A percentile compares a stretch with the other conserved stretches of the same genome.
Conservation (phyloP, 768 basidiomycete species). For the Podaxis sp. region DNA sequence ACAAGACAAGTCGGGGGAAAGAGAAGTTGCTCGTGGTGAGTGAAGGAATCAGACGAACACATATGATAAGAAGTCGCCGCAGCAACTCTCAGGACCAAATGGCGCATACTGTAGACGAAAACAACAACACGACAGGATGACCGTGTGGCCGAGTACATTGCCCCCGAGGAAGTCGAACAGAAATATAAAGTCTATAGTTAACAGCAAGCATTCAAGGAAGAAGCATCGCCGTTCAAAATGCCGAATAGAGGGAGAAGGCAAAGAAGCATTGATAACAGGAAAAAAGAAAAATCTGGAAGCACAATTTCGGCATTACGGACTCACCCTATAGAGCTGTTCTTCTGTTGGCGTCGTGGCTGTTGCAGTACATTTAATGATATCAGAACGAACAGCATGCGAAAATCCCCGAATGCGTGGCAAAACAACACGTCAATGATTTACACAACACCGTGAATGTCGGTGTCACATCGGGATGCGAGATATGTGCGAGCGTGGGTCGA, state of each 20-base stretch:
- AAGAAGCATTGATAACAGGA: conserved; percentile 11
- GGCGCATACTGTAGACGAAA: neutral
- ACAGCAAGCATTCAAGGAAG: neutral
- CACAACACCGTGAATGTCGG: conserved; percentile 11
- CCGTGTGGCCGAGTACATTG: neutral
- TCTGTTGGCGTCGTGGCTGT: conserved; percentile 52
- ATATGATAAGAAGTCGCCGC: conserved; percentile 4
- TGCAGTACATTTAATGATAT: conserved; percentile 16
- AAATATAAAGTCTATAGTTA: neutral
- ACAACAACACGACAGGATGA: conserved; percentile 1
- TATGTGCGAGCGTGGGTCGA: neutral
- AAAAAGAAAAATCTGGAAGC: conserved; percentile 6
- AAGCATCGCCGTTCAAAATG: neutral
- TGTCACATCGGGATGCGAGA: conserved; percentile 8
- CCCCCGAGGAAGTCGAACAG: neutral
- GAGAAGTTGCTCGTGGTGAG: conserved; percentile 6
- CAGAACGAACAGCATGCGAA: conserved; percentile 22
- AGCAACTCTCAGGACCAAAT: neutral
- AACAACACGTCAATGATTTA: conserved; percentile 1
- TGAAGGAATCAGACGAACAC: neutral
- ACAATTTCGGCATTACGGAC: conserved; percentile 15
- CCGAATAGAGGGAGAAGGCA: conserved; percentile 10
- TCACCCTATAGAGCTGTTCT: conserved; percentile 54
- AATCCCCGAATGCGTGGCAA: conserved; percentile 7
- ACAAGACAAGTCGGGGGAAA: neutral